Evolutionary conservation across 495 filamentous ascomycete species (phyloP).

Genomic region (Cudoniella acicularis): DNA sequence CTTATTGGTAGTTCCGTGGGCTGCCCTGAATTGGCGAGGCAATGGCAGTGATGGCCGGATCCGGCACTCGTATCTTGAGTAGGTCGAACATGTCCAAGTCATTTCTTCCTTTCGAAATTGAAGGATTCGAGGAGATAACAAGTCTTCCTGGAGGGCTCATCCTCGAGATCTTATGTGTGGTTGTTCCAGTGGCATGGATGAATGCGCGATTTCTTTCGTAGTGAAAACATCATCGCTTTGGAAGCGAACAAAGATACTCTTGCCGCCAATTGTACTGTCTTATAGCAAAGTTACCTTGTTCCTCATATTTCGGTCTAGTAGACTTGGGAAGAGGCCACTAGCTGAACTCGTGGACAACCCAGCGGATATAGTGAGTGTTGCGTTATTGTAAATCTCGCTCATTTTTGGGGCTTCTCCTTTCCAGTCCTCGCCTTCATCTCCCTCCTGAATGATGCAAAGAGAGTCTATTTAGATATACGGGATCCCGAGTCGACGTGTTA

Average conservation of each 20-base stretch:
- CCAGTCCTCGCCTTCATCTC: conserved; percentile 18
- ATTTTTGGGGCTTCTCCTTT: not conserved
- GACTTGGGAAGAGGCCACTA: too few species aligned
- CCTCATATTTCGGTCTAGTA: too few species aligned
- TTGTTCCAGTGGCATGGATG: not conserved
- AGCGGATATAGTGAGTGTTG: conserved; percentile 8
- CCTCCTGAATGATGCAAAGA: conserved; percentile 35
- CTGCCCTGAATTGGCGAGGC: not conserved
- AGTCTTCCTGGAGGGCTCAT: conserved; percentile 19
- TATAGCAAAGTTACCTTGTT: too few species aligned
- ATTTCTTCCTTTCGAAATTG: conserved; percentile 4
- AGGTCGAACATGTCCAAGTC: not conserved
- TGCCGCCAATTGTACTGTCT: too few species aligned
- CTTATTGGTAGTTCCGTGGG: not conserved
- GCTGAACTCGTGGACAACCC: too few species aligned
- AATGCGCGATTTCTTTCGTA: not conserved
- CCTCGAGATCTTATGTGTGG: not conserved
- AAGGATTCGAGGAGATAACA: conserved; percentile 15
- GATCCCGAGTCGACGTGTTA: conserved; percentile 25
- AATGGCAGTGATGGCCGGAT: conserved; percentile 12
- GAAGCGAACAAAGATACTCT: too few species aligned
- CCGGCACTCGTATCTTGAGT: not conserved
- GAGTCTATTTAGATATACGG: conserved; percentile 37
- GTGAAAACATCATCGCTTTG: too few species aligned
- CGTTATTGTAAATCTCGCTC: conserved; percentile 8